Evolutionary conservation across 306 rosid species (phyloP).

Genomic region (Quercus parvula): DNA sequence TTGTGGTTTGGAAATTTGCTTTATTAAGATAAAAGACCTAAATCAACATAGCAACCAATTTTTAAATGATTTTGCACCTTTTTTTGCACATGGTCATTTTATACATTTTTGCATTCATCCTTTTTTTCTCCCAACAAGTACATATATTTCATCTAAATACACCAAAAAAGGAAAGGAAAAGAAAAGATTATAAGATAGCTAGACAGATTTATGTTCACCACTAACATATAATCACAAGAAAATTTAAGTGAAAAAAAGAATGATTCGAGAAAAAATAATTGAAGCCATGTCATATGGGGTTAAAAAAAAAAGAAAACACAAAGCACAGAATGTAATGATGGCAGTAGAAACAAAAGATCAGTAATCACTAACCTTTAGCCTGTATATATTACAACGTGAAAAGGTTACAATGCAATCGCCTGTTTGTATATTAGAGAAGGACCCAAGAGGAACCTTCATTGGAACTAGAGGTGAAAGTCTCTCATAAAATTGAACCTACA

Average conservation of each 20-base stretch:
- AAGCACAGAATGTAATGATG: not conserved
- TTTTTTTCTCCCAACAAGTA: not conserved
- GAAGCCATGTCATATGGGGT: not conserved
- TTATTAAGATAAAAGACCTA: constrained; percentile 5
- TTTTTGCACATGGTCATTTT: not conserved
- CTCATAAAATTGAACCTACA: constrained; percentile 68
- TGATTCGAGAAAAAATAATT: not conserved
- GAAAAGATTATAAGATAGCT: not conserved
- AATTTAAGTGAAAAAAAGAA: constrained; percentile 1
- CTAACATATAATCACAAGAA: not conserved
- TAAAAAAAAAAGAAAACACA: constrained; percentile 9
- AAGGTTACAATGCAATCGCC: constrained; percentile 92
- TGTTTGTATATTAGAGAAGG: constrained; percentile 62
- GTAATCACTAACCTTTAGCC: constrained; percentile 57
- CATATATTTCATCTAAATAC: not conserved
- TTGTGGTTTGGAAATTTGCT: not conserved
- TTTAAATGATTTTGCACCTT: not conserved
- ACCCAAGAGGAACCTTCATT: constrained; percentile 63
- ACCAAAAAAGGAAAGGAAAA: not conserved
- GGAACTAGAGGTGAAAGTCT: constrained; percentile 91
- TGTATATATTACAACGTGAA: constrained; percentile 67
- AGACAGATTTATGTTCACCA: not conserved
- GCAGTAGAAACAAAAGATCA: not conserved
- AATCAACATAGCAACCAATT: not conserved
- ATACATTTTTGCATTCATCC: not conserved